Evolutionary conservation across 2,329 filamentous ascomycete genomes (phyloP), one percentile per base, ranked within the genome.

Genomic region (Fusarium anguioides): DNA sequence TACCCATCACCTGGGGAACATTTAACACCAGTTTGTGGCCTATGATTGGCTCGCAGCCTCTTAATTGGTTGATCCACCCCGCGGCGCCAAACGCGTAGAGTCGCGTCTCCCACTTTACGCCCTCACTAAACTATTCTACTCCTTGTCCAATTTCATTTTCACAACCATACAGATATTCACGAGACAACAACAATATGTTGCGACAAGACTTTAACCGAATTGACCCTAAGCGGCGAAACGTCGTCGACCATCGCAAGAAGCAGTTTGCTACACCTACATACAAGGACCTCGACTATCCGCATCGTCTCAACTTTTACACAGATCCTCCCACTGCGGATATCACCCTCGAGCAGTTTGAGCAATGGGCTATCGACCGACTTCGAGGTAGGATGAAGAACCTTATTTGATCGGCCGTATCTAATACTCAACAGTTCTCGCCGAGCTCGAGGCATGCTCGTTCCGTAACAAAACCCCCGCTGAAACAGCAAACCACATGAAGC

Each of bases 311-410:
- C 83, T 95, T 97, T 80, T 99, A 99, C 81, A 82, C 88, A 40
- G 85, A 90, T 24, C 92, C 96, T 42, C 96, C 96, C 0, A 97
- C 94, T 0, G 91, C 92, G 45, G 96, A 99, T 75, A 96, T 99
- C 72, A 97, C 93, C 0, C 88, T 99, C 39, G 96, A 99, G 76
- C 90, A 99, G 76, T 99, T 99, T 74, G 96, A 99, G 77, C 94
- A 97, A 86, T 99, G 96, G 96, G 96, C 94, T 12, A 98, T 99
- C 74, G 92, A 97, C 74, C 86, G 96, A 57, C 79, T 99, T 69
- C 90, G 93, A 81, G 87, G 93, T 93, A 82, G 54, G 81, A 51
- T 10, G 31, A 31, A 11, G 17, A 3, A 3, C 1, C 8, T 0
- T 5, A 2, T 1, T 9, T 7, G 11, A 12, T 18, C 6, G 7